phyloP scores from a whole-genome alignment of 495 filamentous ascomycete species.

The Trichoderma asperelloides region DNA sequence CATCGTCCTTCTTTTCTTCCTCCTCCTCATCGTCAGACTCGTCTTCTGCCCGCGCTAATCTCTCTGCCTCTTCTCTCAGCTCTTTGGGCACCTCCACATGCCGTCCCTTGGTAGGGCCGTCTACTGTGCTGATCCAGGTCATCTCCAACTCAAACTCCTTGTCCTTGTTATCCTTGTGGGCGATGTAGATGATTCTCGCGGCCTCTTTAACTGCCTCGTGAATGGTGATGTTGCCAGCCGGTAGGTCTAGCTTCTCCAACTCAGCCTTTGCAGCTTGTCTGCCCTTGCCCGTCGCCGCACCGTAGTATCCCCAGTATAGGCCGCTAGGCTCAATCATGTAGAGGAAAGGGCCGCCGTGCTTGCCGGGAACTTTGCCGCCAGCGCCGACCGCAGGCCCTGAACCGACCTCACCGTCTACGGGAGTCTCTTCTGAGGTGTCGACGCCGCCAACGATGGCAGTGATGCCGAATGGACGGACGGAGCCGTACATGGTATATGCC shows the following conservation, averaged over 20 bases:
- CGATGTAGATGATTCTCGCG: conserved; percentile 89
- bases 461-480: conserved; percentile 91
- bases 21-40: conserved; percentile 71
- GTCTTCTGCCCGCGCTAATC: conserved; percentile 67
- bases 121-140: conserved; percentile 82
- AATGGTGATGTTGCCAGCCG: conserved; percentile 63
- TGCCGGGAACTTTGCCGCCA: conserved; percentile 67
- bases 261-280: conserved; percentile 94
- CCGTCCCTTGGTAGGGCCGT: conserved; percentile 80
- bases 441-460: conserved; percentile 91
- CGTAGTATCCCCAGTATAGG: conserved; percentile 97
- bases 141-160: conserved; percentile 99
- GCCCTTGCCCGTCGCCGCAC: conserved; percentile 92
- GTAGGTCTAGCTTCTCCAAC: conserved; percentile 93
- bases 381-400: conserved; percentile 64
- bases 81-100: conserved; percentile 89
- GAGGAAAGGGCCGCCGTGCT: conserved; percentile 78
- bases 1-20: conserved; percentile 45
- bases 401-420: conserved; percentile 83
- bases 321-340: conserved; percentile 99
- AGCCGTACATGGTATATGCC: conserved; percentile 93
- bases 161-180: conserved; percentile 93
- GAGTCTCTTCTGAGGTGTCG: conserved; percentile 71
- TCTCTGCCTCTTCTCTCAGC: conserved; percentile 83
- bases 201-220: conserved; percentile 90